A percentile compares a stretch with the other conserved stretches of the same genome.
Evolutionary conservation across 805 yeast genomes (phyloP).

Genomic region (Candida loeiensis): DNA sequence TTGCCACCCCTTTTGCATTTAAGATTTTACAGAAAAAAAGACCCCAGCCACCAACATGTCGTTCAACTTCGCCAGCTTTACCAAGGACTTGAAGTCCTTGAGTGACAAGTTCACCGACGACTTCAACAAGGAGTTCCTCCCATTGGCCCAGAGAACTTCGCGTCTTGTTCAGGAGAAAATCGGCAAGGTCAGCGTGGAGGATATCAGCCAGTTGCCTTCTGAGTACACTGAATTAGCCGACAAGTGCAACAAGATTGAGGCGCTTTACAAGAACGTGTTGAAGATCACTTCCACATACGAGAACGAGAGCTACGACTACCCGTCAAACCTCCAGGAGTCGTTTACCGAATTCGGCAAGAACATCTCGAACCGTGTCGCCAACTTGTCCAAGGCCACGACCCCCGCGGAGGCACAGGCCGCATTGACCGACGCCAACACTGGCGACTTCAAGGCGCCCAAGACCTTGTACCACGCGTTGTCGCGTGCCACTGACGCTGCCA

Average conservation of each 20-base stretch:
- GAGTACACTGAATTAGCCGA: conserved; percentile 58
- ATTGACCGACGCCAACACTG: conserved; percentile 38
- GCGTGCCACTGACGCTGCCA: conserved; percentile 62
- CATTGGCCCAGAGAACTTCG: conserved; percentile 77
- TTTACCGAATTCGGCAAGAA: conserved; percentile 67
- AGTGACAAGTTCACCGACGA: conserved; percentile 47
- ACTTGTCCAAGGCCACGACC: conserved; percentile 65
- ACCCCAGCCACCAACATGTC: conserved; percentile 26
- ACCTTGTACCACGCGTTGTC: conserved; percentile 80
- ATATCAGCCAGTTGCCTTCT: conserved; percentile 72
- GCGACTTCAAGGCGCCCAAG: conserved; percentile 62
- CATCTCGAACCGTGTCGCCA: conserved; percentile 60
- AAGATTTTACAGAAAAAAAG: conserved; percentile 1
- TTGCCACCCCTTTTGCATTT: conserved; percentile 7
- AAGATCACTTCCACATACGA: conserved; percentile 54
- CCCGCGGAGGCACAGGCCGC: conserved; percentile 84
- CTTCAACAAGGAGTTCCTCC: conserved; percentile 52
- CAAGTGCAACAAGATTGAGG: conserved; percentile 39
- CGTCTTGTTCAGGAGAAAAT: conserved; percentile 75
- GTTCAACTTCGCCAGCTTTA: conserved; percentile 39
- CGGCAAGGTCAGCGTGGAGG: conserved; percentile 66
- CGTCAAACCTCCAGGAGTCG: conserved; percentile 72
- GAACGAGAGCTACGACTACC: conserved; percentile 79
- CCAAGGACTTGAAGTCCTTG: conserved; percentile 38
- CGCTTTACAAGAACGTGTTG: conserved; percentile 39